phyloP scores from a whole-genome alignment of 2,329 filamentous ascomycete species.

The Ceratocystis huliohia region DNA sequence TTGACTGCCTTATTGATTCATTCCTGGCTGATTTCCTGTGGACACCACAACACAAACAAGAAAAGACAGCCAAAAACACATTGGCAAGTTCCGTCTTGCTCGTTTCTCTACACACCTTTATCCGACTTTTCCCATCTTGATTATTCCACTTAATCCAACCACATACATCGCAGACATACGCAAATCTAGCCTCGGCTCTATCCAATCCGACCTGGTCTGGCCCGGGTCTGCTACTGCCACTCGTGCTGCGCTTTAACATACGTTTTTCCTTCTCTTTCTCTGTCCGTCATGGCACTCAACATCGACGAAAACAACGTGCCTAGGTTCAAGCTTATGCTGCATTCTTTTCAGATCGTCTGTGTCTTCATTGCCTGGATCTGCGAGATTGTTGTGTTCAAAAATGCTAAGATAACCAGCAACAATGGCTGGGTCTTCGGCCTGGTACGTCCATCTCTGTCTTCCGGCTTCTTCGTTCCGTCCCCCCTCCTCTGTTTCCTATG shows the following conservation, averaged over 20 bases:
- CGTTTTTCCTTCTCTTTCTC: background rate
- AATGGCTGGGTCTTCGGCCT: slow-evolving; percentile 53
- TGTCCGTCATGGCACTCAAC: slow-evolving; percentile 6
- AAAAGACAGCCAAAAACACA: no score
- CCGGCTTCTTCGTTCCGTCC: background rate
- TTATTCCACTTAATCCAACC: no score
- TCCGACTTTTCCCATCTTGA: no score
- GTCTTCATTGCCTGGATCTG: slow-evolving; percentile 46
- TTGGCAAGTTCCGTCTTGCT: no score
- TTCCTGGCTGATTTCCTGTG: background rate
- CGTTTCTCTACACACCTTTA: no score
- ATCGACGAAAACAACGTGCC: slow-evolving; percentile 29
- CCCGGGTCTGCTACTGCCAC: background rate
- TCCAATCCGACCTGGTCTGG: background rate
- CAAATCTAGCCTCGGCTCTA: no score
- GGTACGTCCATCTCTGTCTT: slow-evolving; percentile 32
- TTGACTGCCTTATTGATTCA: background rate
- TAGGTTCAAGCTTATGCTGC: slow-evolving; percentile 44
- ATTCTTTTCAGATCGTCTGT: slow-evolving; percentile 42
- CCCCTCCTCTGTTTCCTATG: background rate
- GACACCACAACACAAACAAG: no score
- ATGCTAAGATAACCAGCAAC: slow-evolving; percentile 41
- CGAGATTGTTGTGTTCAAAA: slow-evolving; percentile 46
- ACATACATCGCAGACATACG: no score
- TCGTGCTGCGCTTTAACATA: background rate